Base-by-base conservation (phyloP, 2,329 filamentous ascomycete species). In the Eurotiales sp. region DNA sequence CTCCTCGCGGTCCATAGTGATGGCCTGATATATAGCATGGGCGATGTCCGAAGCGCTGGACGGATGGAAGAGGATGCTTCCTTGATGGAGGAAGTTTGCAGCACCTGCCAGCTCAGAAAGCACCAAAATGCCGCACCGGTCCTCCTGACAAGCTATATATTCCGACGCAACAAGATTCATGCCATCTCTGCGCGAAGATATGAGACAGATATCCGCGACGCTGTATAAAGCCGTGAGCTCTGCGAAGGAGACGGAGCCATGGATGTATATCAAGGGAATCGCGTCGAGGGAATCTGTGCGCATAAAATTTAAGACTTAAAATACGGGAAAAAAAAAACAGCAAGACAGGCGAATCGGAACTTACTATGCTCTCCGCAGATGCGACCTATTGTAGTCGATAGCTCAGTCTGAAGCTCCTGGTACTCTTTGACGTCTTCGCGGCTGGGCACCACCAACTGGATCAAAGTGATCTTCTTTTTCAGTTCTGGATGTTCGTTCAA, bases 121-220 rank as follows among this genome's bases (percentile, higher is more conserved):
- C 49, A 96, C 90, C 80, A 97, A 88, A 49, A 91, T 87, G 43
- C 92, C 92, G 65, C 96, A 88, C 48, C 87, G 83, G 62, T 92
- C 81, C 59, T 85, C 81, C 67, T 96, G 92, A 19, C 88, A 91
- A 14, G 91, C 91, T 55, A 96, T 93, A 72, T 96, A 97, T 71
- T 97, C 92, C 70, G 95, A 96, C 0, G 89, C 92, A 17, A 97
- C 92, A 14, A 97, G 80, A 69, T 97, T 97, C 91, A 96, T 96
- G 63, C 92, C 92, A 64, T 97, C 92, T 37, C 91, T 85, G 4
- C 87, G 95, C 0, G 88, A 96, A 3, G 86, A 91, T 34, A 95
- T 89, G 5, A 96, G 79, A 65, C 90, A 95, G 43, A 88, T 86
- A 64, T 96, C 91, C 2, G 88, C 89, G n/a, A 92, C 83, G 19